Evolutionary conservation across 2,329 filamentous ascomycete species (phyloP).

Genomic region (Fusarium chuoi): DNA sequence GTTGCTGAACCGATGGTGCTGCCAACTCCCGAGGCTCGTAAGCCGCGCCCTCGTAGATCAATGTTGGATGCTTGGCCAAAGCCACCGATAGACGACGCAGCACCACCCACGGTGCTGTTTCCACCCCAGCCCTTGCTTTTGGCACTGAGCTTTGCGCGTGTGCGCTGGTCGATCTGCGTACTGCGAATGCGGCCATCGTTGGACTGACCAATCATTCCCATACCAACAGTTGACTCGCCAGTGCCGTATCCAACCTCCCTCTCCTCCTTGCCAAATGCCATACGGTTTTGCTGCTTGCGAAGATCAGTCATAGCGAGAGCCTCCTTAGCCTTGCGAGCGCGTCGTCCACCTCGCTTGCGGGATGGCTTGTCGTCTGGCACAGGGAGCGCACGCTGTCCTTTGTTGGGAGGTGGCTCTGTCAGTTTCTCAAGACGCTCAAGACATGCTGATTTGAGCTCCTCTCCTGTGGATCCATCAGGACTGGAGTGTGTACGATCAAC

Average conservation of each 20-base stretch:
- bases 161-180: conserved; percentile 91
- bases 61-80: conserved; percentile 76
- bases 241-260: conserved; percentile 90
- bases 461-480: conserved; percentile 83
- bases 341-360: conserved; percentile 88
- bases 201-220: conserved; percentile 94
- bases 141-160: conserved; percentile 89
- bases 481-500: conserved; percentile 87
- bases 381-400: conserved; percentile 85
- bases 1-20: conserved; percentile 67
- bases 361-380: conserved; percentile 95
- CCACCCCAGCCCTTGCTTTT: conserved; percentile 97
- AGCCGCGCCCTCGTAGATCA: conserved; percentile 79
- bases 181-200: conserved; percentile 91
- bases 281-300: conserved; percentile 93
- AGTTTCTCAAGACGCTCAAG: conserved; percentile 90
- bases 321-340: conserved; percentile 94
- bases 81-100: conserved; percentile 83
- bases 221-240: conserved; percentile 83
- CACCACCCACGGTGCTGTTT: conserved; percentile 70
- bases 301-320: conserved; percentile 97
- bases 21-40: conserved; percentile 85
- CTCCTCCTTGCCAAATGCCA: conserved; percentile 96
- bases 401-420: conserved; percentile 89
- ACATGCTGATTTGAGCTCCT: conserved; percentile 83